These are phyloP conservation scores for Aspergillus niger DNA, from an alignment of 2,329 filamentous ascomycete genomes.

Conservation along the genomic window DNA sequence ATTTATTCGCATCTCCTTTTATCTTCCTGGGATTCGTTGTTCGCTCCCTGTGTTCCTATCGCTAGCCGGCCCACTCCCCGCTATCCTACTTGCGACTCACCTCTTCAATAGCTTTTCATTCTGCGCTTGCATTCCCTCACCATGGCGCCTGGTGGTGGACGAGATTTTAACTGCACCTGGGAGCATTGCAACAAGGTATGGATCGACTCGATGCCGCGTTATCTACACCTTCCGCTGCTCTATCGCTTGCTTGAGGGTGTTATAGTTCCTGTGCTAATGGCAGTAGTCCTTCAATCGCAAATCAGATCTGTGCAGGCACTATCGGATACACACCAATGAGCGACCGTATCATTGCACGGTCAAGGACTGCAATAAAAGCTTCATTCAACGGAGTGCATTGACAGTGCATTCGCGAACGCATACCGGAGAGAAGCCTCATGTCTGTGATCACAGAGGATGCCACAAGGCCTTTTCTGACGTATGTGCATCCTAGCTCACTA, in stretches of 20 bases:
- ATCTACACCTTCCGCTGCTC: not conserved
- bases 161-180: constrained; percentile 49
- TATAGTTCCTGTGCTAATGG: constrained; percentile 4
- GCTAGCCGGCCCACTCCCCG: not conserved
- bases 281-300: constrained; percentile 52
- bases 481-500: constrained; percentile 20
- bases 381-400: constrained; percentile 51
- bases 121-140: constrained; percentile 9
- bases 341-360: constrained; percentile 50
- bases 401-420: constrained; percentile 50
- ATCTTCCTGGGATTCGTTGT: not conserved
- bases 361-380: constrained; percentile 50
- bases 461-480: constrained; percentile 49
- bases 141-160: constrained; percentile 45
- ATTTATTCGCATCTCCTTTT: not conserved
- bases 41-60: constrained; percentile 3
- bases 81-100: constrained; percentile 4
- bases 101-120: not conserved
- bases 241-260: not conserved
- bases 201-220: not conserved
- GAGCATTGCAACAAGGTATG: constrained; percentile 47
- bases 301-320: constrained; percentile 50
- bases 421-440: constrained; percentile 49
- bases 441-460: constrained; percentile 46
- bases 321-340: constrained; percentile 52